phyloP scores from a whole-genome alignment of 495 filamentous ascomycete genomes.

The Aspergillus asperescens region DNA sequence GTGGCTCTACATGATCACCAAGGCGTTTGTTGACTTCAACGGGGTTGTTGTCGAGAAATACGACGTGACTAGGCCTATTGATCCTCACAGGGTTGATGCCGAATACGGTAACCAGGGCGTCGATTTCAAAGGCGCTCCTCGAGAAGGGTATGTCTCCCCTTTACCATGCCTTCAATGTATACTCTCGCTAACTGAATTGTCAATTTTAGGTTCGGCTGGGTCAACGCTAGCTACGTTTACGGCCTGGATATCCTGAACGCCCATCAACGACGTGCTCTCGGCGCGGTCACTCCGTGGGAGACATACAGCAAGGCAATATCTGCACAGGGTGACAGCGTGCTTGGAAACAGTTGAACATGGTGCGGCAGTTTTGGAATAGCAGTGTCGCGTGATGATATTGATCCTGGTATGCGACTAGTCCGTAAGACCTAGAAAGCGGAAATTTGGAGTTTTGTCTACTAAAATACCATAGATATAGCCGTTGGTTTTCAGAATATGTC shows the following conservation, averaged over 20 bases:
- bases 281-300: constrained; percentile 76
- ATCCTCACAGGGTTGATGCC: constrained; percentile 87
- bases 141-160: constrained; percentile 73
- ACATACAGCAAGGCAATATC: constrained; percentile 48
- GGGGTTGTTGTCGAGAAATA: constrained; percentile 98
- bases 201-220: constrained; percentile 83
- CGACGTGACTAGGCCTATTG: constrained; percentile 82
- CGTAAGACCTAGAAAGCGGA: no score
- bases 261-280: constrained; percentile 79
- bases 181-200: constrained; percentile 17
- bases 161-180: background rate
- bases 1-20: constrained; percentile 96
- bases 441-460: background rate
- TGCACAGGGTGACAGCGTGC: constrained; percentile 20
- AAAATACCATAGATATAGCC: constrained; percentile 3
- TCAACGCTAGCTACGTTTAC: constrained; percentile 92
- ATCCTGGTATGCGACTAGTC: no score
- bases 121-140: constrained; percentile 89
- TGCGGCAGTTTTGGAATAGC: no score
- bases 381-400: no score
- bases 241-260: constrained; percentile 78
- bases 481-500: background rate
- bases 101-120: constrained; percentile 96
- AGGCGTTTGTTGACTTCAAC: constrained; percentile 95
- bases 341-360: background rate